phyloP scores from a whole-genome alignment of 2,329 filamentous ascomycete genomes.

The Nannizziopsis barbatae region DNA sequence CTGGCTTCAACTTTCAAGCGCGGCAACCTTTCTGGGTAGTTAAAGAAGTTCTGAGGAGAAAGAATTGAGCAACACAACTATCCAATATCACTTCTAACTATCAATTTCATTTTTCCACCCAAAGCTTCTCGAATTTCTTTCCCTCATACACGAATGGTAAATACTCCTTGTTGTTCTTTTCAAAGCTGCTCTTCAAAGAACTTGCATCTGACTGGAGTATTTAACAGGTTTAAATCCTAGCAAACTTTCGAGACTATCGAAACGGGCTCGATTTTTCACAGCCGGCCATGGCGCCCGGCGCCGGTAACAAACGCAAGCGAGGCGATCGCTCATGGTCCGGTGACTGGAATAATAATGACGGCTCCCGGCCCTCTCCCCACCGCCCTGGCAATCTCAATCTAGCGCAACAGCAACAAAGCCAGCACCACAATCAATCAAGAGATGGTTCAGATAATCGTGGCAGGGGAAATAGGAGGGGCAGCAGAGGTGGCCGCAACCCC shows the following conservation, averaged over 20 bases:
- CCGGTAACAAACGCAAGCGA: slow-evolving; percentile 46
- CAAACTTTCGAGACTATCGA: slow-evolving; percentile 21
- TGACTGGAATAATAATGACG: slow-evolving; percentile 30
- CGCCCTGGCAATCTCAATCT: slow-evolving; percentile 39
- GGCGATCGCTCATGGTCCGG: slow-evolving; percentile 36
- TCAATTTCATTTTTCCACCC: background rate
- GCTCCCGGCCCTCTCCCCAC: slow-evolving; percentile 37
- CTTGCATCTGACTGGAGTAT: background rate
- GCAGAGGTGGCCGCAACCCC: slow-evolving; percentile 31
- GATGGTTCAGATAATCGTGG: slow-evolving; percentile 32
- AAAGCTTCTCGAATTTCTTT: background rate
- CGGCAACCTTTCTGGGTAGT: slow-evolving; percentile 5
- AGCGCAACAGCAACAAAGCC: slow-evolving; percentile 40
- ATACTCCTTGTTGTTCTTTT: background rate
- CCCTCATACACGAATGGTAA: background rate
- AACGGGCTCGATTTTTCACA: slow-evolving; percentile 18
- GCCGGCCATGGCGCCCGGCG: slow-evolving; percentile 41
- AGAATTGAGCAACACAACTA: slow-evolving; percentile 1
- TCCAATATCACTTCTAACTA: background rate
- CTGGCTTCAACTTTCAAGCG: background rate
- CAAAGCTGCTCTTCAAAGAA: background rate
- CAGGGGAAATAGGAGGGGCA: slow-evolving; percentile 28
- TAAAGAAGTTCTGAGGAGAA: background rate
- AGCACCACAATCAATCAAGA: slow-evolving; percentile 25
- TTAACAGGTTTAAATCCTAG: slow-evolving; percentile 2